These are phyloP conservation scores for Boletus sp. DNA, from an alignment of 768 basidiomycete genomes.

Conservation along the genomic window DNA sequence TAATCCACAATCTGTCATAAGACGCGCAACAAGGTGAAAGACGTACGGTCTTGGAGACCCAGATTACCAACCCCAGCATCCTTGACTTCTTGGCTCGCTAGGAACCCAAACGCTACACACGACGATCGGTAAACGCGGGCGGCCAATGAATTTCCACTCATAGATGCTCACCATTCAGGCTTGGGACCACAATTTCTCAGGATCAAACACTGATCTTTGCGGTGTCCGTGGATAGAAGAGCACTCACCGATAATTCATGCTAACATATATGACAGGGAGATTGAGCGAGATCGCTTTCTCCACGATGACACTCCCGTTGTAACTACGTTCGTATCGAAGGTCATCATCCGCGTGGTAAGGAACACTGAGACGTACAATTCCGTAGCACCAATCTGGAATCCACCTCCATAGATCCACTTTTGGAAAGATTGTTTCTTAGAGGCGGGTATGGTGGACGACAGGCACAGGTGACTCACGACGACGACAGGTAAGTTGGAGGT, in stretches of 20 bases:
- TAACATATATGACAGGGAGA: slow-evolving; percentile 38
- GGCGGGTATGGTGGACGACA: neutral
- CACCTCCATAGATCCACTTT: slow-evolving; percentile 37
- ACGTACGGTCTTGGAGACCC: too few relatives aligned
- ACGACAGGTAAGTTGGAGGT: slow-evolving; percentile 45
- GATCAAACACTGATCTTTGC: neutral
- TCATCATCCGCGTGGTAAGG: too few relatives aligned
- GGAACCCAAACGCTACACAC: too few relatives aligned
- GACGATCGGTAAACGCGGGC: neutral
- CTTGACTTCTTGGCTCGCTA: too few relatives aligned
- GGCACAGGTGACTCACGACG: slow-evolving; percentile 2
- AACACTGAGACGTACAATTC: too few relatives aligned
- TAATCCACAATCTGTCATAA: neutral
- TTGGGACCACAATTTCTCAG: neutral
- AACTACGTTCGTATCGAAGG: neutral
- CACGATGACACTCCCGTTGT: slow-evolving; percentile 27
- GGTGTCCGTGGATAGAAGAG: too few relatives aligned
- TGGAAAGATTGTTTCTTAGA: neutral
- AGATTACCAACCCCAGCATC: too few relatives aligned
- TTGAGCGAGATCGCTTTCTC: slow-evolving; percentile 28
- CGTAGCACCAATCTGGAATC: slow-evolving; percentile 33
- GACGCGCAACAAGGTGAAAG: neutral
- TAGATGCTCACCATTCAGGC: slow-evolving; percentile 7
- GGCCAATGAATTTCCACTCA: neutral
- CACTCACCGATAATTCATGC: slow-evolving; percentile 40